Base-by-base conservation (phyloP, 306 rosid genomes). In the Astragalus glycyphyllos region DNA sequence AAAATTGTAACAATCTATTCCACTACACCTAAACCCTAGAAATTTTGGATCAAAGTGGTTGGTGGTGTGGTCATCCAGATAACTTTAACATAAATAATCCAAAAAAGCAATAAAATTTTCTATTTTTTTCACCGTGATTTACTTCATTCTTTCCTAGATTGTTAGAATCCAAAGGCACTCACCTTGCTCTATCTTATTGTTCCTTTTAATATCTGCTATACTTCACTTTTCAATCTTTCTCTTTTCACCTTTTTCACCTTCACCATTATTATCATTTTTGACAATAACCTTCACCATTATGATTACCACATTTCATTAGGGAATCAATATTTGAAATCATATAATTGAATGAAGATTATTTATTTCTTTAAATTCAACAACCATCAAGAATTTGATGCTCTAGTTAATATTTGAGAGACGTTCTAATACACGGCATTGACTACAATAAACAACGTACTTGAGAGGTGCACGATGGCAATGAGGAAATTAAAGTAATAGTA, bases 391-490 rank as follows among this genome's bases (percentile, higher is more conserved):
- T 58, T 63, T 49, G 6, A 63, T 64, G 81, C 40, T 38, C 40
- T 50, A 49, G 44, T 56, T 74, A 70, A 57, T 56, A 60, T 17
- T 54, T 61, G 56, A 71, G 81, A 58, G 67, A n/a, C 41, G 38
- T 48, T 65, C 23, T 31, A 46, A n/a, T 13, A 46, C 81, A 78
- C 77, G 77, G 51, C 84, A 75, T 74, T 79, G 84, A 83, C 81
- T 59, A 16, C 7, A 32, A 35, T 63, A 50, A 69, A 34, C 54
- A 68, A 32, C 11, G 64, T 34, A 23, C 49, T 11, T 63, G 17
- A 32, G 58, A 15, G 60, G 14, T n/a, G 55, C 71, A 53, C 49
- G 71, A 47, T 64, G 80, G 61, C 68, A 46, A 29, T 55, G 16
- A 31, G 14, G 29, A 40, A 54, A 54, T 47, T 65, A 14, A 14